Percentiles rank a stretch among this genome's conserved stretches.
phyloP scores from a whole-genome alignment of 495 filamentous ascomycete species.

The Rhizodiscina lignyota region DNA sequence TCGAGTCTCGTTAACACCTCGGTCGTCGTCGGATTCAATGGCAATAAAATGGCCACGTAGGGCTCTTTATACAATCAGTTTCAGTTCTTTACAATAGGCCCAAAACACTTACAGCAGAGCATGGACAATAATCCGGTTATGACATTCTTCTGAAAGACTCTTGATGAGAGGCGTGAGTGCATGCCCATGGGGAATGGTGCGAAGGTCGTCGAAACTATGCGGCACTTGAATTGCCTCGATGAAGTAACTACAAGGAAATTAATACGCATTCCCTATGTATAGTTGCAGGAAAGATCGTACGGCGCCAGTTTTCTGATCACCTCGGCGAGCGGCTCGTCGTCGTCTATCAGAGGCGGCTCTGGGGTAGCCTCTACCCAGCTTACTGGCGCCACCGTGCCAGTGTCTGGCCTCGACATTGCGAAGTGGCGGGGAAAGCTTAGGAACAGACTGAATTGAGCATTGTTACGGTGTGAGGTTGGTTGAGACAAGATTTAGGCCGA shows the following conservation, averaged over 20 bases:
- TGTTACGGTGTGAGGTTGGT: too few species aligned
- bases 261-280: neutral
- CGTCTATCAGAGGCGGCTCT: conserved; percentile 43
- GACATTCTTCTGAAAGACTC: conserved; percentile 43
- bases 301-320: conserved; percentile 53
- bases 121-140: conserved; percentile 59
- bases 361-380: conserved; percentile 13
- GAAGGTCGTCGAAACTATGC: conserved; percentile 65
- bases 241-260: conserved; percentile 36
- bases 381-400: too few species aligned
- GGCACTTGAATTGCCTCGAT: conserved; percentile 45
- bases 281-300: conserved; percentile 22
- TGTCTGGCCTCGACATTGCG: too few species aligned
- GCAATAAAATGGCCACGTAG: conserved; percentile 52
- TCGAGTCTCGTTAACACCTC: conserved; percentile 56
- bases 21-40: conserved; percentile 36
- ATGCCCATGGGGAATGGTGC: conserved; percentile 46
- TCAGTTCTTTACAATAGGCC: neutral
- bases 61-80: conserved; percentile 30
- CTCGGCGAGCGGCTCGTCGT: conserved; percentile 44
- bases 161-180: conserved; percentile 47
- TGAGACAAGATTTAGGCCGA: too few species aligned
- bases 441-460: too few species aligned
- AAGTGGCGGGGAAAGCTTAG: too few species aligned
- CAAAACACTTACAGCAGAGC: conserved; percentile 51